Base-by-base conservation (phyloP, 495 filamentous ascomycete genomes). In the Barbatosphaeria neglecta region DNA sequence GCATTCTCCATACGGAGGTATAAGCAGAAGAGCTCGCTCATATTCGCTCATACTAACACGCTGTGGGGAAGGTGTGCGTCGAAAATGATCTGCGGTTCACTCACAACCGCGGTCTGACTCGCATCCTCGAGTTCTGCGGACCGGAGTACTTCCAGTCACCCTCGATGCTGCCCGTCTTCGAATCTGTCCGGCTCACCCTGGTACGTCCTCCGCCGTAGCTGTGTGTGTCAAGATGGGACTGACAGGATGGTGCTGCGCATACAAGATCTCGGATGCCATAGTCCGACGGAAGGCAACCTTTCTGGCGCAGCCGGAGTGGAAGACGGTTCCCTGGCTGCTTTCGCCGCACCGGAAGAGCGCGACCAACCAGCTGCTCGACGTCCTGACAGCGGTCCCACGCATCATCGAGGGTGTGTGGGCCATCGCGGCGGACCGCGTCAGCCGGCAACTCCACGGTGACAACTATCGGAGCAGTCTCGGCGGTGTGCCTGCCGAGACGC, bases 261-360 rank as follows among this genome's bases (percentile, higher is more conserved):
- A 11, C 9, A 15, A 47, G 45, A 18, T 47, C 24, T 38, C 45
- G 13, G 37, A 47, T 18, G 45, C 45, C 7, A 10, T 47, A 11
- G 45, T 47, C 3, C 45, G 39, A n/a, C 22, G 37, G 6, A 20
- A 41, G 23, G 20, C n/a, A 19, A 47, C 45, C 6, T 40, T 47
- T 19, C 35, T 47, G 10, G 35, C 23, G 4, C 6, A 20, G 27
- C 35, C 37, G 2, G 22, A 41, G 22, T 47, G 45, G 45, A 47
- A 47, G 22, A 40, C 37, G 6, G 45, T 47, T 4, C 45, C 45
- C 7, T 47, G 45, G 45, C 17, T 37, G 35, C n/a, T 13, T 4
- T 25, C 5, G n/a, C 45, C 35, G 8, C 13, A 27, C 6, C 2
- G 7, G 8, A 47, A 47, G 37, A 40, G 22, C 22, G 13, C 23